Base-by-base conservation (phyloP, 116 monocot genomes). In the Posidonia oceanica region DNA sequence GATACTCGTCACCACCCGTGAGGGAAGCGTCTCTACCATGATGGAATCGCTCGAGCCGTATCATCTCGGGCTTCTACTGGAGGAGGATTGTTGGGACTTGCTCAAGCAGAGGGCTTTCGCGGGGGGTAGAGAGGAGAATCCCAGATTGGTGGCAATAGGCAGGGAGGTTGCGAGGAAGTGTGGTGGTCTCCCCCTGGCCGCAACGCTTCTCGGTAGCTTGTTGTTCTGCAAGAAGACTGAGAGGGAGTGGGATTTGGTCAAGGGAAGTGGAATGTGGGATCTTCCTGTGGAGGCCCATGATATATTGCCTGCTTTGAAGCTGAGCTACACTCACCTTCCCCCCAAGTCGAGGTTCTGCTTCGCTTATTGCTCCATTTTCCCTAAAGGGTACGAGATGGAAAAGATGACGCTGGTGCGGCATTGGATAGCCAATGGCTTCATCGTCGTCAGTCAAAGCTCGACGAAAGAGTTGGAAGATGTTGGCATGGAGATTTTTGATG, bases 401-500 rank as follows among this genome's bases (percentile, higher is more conserved):
- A 76, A 21, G 23, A 63, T 63, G 22, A 21, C 40, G 3, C 15
- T 80, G 38, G 44, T 79, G 57, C 3, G 14, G 14, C 16, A 71
- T 39, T 80, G 80, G 80, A 75, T 75, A 20, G 70, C 68, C 2
- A 60, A 72, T 29, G 76, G 72, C 7, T 64, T 72, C 21, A 17
- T 76, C 6, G 11, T 14, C 0, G 42, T 4, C 0, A 8, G 0
- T 3, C 16, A 54, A 2, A 41, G 14, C 23, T 64, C 8, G 4
- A 3, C 29, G 3, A 69, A 39, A 36, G 37, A 39, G 21, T 3
- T 65, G 38, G 75, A 75, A 40, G 52, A 71, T 6, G 10, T 59
- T 6, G 75, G 54, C 2, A 16, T 3, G 14, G 69, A 76, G 17
- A n/a, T 52, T 10, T 75, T 80, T 7, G 41, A 72, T 52, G 71